Evolutionary conservation across 108 stramenopile genomes (phyloP), one percentile per base, ranked within the genome.

Genomic region (Pseudonitzschia multiseries): DNA sequence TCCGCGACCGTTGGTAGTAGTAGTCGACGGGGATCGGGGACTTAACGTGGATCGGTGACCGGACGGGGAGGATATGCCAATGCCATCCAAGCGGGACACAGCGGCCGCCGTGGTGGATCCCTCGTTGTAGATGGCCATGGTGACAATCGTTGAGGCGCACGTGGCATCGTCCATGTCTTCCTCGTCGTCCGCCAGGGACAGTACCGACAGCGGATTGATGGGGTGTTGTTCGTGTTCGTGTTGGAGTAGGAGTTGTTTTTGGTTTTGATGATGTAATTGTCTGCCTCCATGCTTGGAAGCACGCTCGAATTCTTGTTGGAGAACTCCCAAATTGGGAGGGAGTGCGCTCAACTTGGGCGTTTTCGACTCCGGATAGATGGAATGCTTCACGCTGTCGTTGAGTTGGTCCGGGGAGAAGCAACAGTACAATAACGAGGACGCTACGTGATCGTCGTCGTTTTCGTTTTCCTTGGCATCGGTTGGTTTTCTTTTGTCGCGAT

Each of bases 391-490:
- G 36, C 18, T 42, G 42, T 42, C 42, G 10, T 9, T 9, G 46
- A 18, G 18, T 2, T 5, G 9, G 13, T 48, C 18, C 31, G 61
- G 40, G 0, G 61, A 0, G 20, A 62, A 62, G 33, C 61, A 62
- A n/a, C 61, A 62, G 31, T 62, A 62, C 61, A 40, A 62, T 13
- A 62, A 62, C 0, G 61, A 62, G 0, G 61, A 40, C 27, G 21
- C 29, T 4, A 9, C 61, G 3, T 62, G 27, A 8, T 62, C 33
- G 12, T 41, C 61, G 32, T 62, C 61, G 3, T 62, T 40, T 40
- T 62, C 36, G 15, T 59, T 28, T 15, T 26, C 26, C 57, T 59
- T 31, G 36, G 36, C 28, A 9, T 67, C 46, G 43, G 40, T 41
- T n/a, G n/a, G n/a, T n/a, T n/a, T n/a, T n/a, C n/a, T n/a, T n/a